phyloP scores from a whole-genome alignment of 306 rosid species.

The Ormosia emarginata region DNA sequence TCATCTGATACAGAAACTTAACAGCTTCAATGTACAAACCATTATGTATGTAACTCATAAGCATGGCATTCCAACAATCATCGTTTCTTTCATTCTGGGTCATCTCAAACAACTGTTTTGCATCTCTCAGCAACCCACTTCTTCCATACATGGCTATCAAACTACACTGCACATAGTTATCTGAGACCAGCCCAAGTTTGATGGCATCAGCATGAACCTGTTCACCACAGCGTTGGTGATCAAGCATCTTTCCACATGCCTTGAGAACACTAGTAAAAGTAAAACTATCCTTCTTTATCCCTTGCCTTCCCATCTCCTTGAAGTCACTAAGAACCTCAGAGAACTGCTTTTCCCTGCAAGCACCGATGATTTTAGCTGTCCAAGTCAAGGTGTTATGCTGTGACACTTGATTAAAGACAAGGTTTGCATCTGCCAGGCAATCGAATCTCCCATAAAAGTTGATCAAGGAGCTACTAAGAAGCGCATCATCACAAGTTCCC shows the following conservation, averaged over 20 bases:
- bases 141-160: slow-evolving; percentile 63
- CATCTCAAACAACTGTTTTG: slow-evolving; percentile 43
- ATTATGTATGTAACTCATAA: slow-evolving; percentile 40
- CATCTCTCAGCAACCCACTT: slow-evolving; percentile 42
- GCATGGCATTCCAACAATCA: slow-evolving; percentile 71
- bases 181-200: slow-evolving; percentile 44
- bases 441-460: slow-evolving; percentile 49
- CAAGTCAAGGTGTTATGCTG: slow-evolving; percentile 43
- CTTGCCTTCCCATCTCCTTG: slow-evolving; percentile 48
- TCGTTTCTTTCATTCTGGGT: slow-evolving; percentile 20
- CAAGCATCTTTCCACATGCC: slow-evolving; percentile 55
- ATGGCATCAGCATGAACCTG: slow-evolving; percentile 57
- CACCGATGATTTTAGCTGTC: slow-evolving; percentile 44
- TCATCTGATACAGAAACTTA: slow-evolving; percentile 58
- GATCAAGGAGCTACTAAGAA: slow-evolving; percentile 43
- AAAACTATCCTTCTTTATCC: slow-evolving; percentile 48
- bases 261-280: slow-evolving; percentile 56
- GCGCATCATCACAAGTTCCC: slow-evolving; percentile 26
- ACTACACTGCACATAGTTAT: slow-evolving; percentile 47
- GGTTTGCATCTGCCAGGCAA: slow-evolving; percentile 40
- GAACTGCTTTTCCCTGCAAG: slow-evolving; percentile 46
- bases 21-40: slow-evolving; percentile 50
- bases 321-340: slow-evolving; percentile 37
- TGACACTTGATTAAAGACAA: slow-evolving; percentile 29
- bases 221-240: slow-evolving; percentile 36